Percentiles rank a stretch among this genome's conserved stretches.
These are phyloP conservation scores for Diaporthe velutina DNA, from an alignment of 2,329 filamentous ascomycete genomes.

Conservation along the genomic window DNA sequence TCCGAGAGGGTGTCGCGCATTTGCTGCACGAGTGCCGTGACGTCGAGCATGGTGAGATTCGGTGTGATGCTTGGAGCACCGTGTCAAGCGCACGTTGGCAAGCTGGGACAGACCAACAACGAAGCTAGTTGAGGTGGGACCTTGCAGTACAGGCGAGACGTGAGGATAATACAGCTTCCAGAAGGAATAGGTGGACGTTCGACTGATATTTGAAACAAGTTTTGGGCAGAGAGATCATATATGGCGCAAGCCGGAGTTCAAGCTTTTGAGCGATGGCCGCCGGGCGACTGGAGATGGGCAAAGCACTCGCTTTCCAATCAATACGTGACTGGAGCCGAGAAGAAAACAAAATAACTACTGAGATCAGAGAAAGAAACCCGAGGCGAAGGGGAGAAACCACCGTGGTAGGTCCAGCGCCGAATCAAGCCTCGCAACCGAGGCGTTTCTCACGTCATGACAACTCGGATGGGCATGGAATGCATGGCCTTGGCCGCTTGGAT, in stretches of 20 bases:
- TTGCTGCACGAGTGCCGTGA: conserved; percentile 55
- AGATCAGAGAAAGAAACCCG: conserved; percentile 3
- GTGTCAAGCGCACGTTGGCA: conserved; percentile 2
- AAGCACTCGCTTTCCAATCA: conserved; percentile 23
- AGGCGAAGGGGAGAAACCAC: conserved; percentile 8
- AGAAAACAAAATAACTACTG: background rate
- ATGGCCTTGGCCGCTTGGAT: conserved; percentile 20
- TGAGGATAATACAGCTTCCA: background rate
- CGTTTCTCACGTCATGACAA: conserved; percentile 7
- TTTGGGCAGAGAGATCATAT: background rate
- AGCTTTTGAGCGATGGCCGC: conserved; percentile 10
- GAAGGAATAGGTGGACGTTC: background rate
- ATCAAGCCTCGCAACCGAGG: conserved; percentile 9
- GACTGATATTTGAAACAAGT: background rate
- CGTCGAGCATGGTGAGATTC: conserved; percentile 46
- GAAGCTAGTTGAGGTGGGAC: background rate
- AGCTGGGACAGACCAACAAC: background rate
- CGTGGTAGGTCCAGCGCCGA: background rate
- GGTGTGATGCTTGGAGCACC: conserved; percentile 4
- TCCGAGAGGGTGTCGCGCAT: conserved; percentile 57
- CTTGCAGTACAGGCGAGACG: background rate
- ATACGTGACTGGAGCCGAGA: conserved; percentile 6
- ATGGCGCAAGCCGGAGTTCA: background rate
- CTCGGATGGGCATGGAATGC: conserved; percentile 27
- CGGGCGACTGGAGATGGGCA: conserved; percentile 1